Evolutionary conservation across 441 rosid species (phyloP).

Genomic region (Mallotus japonicus): DNA sequence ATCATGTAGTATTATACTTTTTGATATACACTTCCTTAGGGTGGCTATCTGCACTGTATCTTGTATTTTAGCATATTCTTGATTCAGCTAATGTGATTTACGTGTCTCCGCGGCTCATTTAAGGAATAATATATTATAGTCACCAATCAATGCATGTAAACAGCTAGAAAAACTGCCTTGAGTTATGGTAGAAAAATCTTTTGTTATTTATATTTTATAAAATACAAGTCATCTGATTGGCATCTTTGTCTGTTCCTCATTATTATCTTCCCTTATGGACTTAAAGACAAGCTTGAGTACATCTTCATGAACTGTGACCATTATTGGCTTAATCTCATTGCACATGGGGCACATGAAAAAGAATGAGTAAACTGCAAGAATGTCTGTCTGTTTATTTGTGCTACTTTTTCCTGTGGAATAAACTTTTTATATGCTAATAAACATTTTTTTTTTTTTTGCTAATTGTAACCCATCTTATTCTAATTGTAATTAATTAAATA

Average conservation of each 20-base stretch:
- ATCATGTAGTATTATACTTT: slow-evolving; percentile 15
- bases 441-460: not conserved
- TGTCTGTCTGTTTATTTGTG: not conserved
- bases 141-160: not conserved
- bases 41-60: not conserved
- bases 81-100: slow-evolving; percentile 16
- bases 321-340: slow-evolving; percentile 14
- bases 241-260: slow-evolving; percentile 21
- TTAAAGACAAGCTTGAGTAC: slow-evolving; percentile 17
- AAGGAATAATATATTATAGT: too few relatives aligned
- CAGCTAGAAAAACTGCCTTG: not conserved
- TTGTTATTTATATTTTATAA: not conserved
- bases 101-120: not conserved
- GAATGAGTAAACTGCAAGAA: slow-evolving; percentile 18
- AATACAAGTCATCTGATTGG: not conserved
- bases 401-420: not conserved
- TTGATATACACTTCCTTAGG: slow-evolving; percentile 17
- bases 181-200: not conserved
- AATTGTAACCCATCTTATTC: not conserved
- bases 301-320: slow-evolving; percentile 10
- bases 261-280: not conserved
- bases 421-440: not conserved
- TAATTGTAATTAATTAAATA: not conserved
- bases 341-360: slow-evolving; percentile 37
- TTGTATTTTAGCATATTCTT: slow-evolving; percentile 11